phyloP scores from a whole-genome alignment of 1,284 basidiomycete genomes.

The Cystobasidium sp. region DNA sequence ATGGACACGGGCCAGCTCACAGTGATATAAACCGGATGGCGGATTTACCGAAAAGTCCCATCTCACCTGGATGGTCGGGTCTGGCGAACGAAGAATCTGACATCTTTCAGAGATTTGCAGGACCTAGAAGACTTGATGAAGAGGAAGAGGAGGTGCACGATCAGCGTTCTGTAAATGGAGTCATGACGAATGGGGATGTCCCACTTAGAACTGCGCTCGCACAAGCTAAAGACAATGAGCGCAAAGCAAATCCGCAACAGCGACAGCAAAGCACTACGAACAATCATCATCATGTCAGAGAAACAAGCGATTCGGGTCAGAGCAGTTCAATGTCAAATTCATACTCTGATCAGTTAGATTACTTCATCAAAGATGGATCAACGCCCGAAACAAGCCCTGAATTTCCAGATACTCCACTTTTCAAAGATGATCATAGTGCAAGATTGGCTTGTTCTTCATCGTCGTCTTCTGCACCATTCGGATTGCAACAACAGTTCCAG shows the following conservation, averaged over 20 bases:
- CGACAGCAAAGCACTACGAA: background rate
- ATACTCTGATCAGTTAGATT: slow-evolving; percentile 29
- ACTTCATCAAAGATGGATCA: slow-evolving; percentile 25
- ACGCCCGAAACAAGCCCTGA: slow-evolving; percentile 41
- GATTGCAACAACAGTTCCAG: background rate
- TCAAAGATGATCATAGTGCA: slow-evolving; percentile 8
- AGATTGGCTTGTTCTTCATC: background rate
- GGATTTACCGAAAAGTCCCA: slow-evolving; percentile 13
- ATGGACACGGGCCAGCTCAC: background rate
- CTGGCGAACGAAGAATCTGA: slow-evolving; percentile 13
- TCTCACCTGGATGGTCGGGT: slow-evolving; percentile 32
- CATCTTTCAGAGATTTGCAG: background rate
- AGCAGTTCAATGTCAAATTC: slow-evolving; percentile 18
- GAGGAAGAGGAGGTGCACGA: background rate
- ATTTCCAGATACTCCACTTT: slow-evolving; percentile 25
- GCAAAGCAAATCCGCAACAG: background rate
- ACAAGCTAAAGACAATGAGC: background rate
- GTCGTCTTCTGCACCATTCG: background rate
- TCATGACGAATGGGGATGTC: too few species aligned
- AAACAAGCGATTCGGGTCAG: slow-evolving; percentile 25
- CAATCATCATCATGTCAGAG: slow-evolving; percentile 14
- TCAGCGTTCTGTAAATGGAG: background rate
- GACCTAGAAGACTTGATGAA: background rate
- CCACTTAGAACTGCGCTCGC: background rate
- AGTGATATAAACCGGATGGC: background rate